Base-by-base conservation (phyloP, 768 basidiomycete species). In the Termitomyces bulborhizus region DNA sequence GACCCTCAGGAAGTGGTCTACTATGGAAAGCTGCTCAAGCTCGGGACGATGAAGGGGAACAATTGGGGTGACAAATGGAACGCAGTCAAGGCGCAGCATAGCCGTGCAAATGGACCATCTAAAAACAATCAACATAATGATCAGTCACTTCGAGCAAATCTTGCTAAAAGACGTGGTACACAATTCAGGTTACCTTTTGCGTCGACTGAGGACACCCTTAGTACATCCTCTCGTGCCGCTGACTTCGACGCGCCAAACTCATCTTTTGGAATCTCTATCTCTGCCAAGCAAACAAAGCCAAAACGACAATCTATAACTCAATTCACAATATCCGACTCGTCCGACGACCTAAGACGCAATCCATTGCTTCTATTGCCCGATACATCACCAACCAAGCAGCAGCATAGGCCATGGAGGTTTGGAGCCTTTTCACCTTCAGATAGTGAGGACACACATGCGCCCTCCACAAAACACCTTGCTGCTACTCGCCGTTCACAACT, bases 11-110 rank as follows among this genome's bases (percentile, higher is more conserved):
- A 93, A 66, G 88, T 89, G 9, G 74, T 85, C 3, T 90, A 87
- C 64, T 95, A 93, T 66, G 83, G 84, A 18, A 88, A 90, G 66
- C 69, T 95, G 31, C 71, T 95, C 56, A 92, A 93, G 67, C 73
- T 95, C 3, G 89, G 89, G 45, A 90, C 88, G 41, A 65, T 93
- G 62, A 88, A 84, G 69, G 93, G 89, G 9, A 76, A 74, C 54
- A 86, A 81, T 64, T 95, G 92, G 91, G 81, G 76, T 31, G 86
- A 83, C 31, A 92, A 92, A 68, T 95, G 93, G 93, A 73, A 73
- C 34, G 74, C 74, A 59, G 83, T 89, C 52, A 93, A 87, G 72
- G 65, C 65, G 34, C 80, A 82, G 60, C 66, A 82, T 59, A 75
- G 73, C 12, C 75, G 78, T 43, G 27, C 44, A 44, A 46, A 8